A percentile compares a stretch with the other conserved stretches of the same genome.
phyloP scores from a whole-genome alignment of 2,329 filamentous ascomycete genomes.

The Sphaerulina populicola region DNA sequence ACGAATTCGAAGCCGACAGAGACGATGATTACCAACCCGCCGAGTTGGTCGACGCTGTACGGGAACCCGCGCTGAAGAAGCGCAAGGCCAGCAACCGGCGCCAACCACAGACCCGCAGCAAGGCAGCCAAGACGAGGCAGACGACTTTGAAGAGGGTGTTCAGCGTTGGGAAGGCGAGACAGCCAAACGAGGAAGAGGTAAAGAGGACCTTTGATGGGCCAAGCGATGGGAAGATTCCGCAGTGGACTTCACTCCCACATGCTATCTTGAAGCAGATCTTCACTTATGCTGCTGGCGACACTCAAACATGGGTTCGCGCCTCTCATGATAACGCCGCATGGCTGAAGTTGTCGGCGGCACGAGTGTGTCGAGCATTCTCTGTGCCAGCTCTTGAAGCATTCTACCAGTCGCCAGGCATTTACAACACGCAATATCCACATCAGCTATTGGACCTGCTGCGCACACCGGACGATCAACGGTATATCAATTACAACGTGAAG shows the following conservation, averaged over 20 bases:
- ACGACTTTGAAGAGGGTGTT: slow-evolving; percentile 15
- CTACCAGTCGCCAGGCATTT: slow-evolving; percentile 29
- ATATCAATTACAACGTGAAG: slow-evolving; percentile 59
- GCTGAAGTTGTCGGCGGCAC: slow-evolving; percentile 29
- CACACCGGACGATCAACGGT: slow-evolving; percentile 22
- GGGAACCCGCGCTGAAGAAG: slow-evolving; percentile 20
- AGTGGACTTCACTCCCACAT: slow-evolving; percentile 32
- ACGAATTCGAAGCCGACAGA: slow-evolving; percentile 26
- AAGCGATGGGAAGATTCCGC: slow-evolving; percentile 29
- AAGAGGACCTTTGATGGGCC: slow-evolving; percentile 26
- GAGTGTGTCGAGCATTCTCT: slow-evolving; percentile 31
- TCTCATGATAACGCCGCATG: slow-evolving; percentile 27
- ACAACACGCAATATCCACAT: slow-evolving; percentile 27
- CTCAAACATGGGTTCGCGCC: slow-evolving; percentile 19
- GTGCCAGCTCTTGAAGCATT: slow-evolving; percentile 33
- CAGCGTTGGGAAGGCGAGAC: slow-evolving; percentile 22
- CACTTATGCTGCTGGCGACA: slow-evolving; percentile 27
- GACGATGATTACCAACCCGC: slow-evolving; percentile 26
- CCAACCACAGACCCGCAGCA: slow-evolving; percentile 26
- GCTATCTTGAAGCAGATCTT: slow-evolving; percentile 32
- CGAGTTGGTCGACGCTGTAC: slow-evolving; percentile 11
- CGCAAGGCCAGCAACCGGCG: slow-evolving; percentile 18
- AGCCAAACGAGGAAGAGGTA: slow-evolving; percentile 17
- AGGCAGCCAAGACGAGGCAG: slow-evolving; percentile 14
- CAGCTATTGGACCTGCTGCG: slow-evolving; percentile 28